Evolutionary conservation across 257 asterid genomes (phyloP).

Genomic region (Solanum verrucosum): DNA sequence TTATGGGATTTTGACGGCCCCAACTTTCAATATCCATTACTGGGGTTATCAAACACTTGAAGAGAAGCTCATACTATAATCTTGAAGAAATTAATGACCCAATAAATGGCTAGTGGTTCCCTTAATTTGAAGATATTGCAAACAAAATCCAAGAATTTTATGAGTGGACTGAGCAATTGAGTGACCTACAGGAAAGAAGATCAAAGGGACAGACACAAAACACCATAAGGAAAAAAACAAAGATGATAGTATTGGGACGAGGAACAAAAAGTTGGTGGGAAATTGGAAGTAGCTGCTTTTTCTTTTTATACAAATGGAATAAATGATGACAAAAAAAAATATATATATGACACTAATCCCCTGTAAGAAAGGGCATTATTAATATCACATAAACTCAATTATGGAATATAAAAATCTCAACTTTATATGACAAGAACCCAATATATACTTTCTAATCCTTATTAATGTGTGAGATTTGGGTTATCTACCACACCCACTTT

Average conservation of each 20-base stretch:
- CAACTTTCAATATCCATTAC: slow-evolving; percentile 79
- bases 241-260: not conserved
- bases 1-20: slow-evolving; percentile 36
- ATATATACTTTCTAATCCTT: not conserved
- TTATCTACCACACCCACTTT: not conserved
- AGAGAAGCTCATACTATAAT: slow-evolving; percentile 20
- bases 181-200: not conserved
- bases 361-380: not conserved
- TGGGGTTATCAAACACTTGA: slow-evolving; percentile 35
- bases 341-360: not conserved
- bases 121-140: not conserved
- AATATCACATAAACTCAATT: not conserved
- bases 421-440: not conserved
- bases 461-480: slow-evolving; percentile 3
- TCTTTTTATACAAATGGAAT: not conserved
- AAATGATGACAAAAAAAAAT: not conserved
- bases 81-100: slow-evolving; percentile 5
- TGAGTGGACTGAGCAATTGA: slow-evolving; percentile 4
- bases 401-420: not conserved
- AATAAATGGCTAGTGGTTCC: not conserved
- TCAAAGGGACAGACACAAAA: slow-evolving; percentile 21
- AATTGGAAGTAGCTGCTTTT: slow-evolving; percentile 13
- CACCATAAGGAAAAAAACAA: slow-evolving; percentile 12
- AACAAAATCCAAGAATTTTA: slow-evolving; percentile 10
- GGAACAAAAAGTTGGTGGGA: slow-evolving; percentile 29